phyloP scores from a whole-genome alignment of 2,329 filamentous ascomycete species.

The Penicillium corylophilum region DNA sequence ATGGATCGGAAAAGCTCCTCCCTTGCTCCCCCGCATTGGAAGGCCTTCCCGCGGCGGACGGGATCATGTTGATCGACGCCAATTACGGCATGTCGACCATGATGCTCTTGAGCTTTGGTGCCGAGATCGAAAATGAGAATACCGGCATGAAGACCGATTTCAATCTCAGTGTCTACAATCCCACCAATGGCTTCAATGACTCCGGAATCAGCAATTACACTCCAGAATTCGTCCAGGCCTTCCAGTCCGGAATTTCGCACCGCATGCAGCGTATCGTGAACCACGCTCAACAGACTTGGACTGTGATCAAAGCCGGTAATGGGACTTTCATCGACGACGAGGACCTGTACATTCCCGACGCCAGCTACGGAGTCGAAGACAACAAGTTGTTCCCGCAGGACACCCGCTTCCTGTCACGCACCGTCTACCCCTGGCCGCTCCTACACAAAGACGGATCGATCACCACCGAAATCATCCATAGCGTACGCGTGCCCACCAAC shows the following conservation, averaged over 20 bases:
- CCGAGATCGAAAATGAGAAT: slow-evolving; percentile 13
- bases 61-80: slow-evolving; percentile 13
- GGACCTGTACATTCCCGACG: slow-evolving; percentile 14
- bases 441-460: slow-evolving; percentile 18
- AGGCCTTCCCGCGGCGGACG: slow-evolving; percentile 13
- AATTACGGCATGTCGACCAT: slow-evolving; percentile 21
- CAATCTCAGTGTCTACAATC: slow-evolving; percentile 9
- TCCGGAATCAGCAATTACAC: slow-evolving; percentile 14
- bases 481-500: slow-evolving; percentile 11
- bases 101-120: slow-evolving; percentile 14
- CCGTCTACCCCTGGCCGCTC: slow-evolving; percentile 18
- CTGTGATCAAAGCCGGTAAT: slow-evolving; percentile 12
- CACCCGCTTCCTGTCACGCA: slow-evolving; percentile 16
- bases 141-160: slow-evolving; percentile 7
- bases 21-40: slow-evolving; percentile 13
- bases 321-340: slow-evolving; percentile 18
- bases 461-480: slow-evolving; percentile 16
- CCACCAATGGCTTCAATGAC: slow-evolving; percentile 6
- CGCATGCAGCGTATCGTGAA: slow-evolving; percentile 15
- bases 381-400: slow-evolving; percentile 24
- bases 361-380: slow-evolving; percentile 15
- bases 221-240: slow-evolving; percentile 8
- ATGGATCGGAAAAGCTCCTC: slow-evolving; percentile 18
- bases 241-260: slow-evolving; percentile 6
- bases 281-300: background rate